Percentiles rank a stretch among this genome's conserved stretches.
These are phyloP conservation scores for Dendrobium huoshanense DNA, from an alignment of 106 monocot species.

Conservation along the genomic window DNA sequence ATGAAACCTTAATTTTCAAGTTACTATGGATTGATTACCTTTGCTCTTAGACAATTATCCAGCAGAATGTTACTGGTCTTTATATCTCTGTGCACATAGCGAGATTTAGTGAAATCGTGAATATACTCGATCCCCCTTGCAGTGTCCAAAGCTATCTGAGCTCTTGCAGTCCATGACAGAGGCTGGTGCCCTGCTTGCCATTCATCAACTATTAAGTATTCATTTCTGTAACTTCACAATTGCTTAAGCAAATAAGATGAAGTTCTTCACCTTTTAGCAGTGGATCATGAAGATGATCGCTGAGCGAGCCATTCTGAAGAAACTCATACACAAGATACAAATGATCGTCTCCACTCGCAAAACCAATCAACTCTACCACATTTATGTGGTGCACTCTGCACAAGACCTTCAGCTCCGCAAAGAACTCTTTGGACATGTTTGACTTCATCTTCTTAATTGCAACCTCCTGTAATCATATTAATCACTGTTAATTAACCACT, in stretches of 20 bases:
- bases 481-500: background rate
- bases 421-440: constrained; percentile 45
- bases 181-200: constrained; percentile 37
- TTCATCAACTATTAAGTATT: background rate
- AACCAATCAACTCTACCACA: constrained; percentile 51
- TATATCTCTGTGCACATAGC: constrained; percentile 46
- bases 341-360: constrained; percentile 41
- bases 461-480: constrained; percentile 26
- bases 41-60: constrained; percentile 39
- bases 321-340: constrained; percentile 46
- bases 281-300: constrained; percentile 58
- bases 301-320: constrained; percentile 45
- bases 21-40: constrained; percentile 17
- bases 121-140: constrained; percentile 55
- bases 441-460: constrained; percentile 58
- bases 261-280: constrained; percentile 28
- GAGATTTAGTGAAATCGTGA: constrained; percentile 42
- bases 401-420: constrained; percentile 49
- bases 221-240: no score
- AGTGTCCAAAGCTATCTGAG: constrained; percentile 47
- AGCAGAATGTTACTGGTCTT: constrained; percentile 57
- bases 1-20: no score
- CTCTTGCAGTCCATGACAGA: constrained; percentile 47
- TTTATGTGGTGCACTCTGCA: constrained; percentile 61
- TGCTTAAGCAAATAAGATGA: background rate